A percentile compares a stretch with the other conserved stretches of the same genome.
phyloP scores from a whole-genome alignment of 805 yeast genomes.

The Nakazawaea wyomingensis region DNA sequence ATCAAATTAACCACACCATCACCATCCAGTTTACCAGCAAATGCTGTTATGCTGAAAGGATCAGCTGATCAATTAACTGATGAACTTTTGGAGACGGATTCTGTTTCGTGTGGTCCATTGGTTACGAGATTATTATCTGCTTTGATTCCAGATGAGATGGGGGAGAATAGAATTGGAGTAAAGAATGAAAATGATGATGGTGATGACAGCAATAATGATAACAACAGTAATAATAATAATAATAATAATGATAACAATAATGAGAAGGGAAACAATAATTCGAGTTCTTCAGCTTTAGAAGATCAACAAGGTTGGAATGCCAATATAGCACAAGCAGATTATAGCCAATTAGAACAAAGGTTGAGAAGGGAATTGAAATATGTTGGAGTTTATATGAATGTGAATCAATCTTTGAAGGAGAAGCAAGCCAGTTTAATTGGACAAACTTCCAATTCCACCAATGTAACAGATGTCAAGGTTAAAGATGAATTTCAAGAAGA shows the following conservation, averaged over 20 bases:
- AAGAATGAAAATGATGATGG: constrained; percentile 17
- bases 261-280: constrained; percentile 18
- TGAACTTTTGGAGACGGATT: constrained; percentile 62
- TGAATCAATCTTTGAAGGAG: constrained; percentile 32
- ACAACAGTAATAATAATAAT: constrained; percentile 1
- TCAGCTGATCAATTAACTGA: constrained; percentile 54
- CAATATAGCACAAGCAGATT: constrained; percentile 50
- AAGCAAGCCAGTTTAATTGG: constrained; percentile 23
- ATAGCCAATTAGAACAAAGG: constrained; percentile 79
- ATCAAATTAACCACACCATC: constrained; percentile 11
- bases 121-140: constrained; percentile 83
- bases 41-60: constrained; percentile 45
- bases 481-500: constrained; percentile 39
- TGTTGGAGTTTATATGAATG: constrained; percentile 83
- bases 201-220: constrained; percentile 17
- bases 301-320: constrained; percentile 46
- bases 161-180: constrained; percentile 11
- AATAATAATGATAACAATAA: constrained; percentile 13
- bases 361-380: constrained; percentile 81
- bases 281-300: constrained; percentile 22
- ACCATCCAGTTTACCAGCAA: background rate
- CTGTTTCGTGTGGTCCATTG: constrained; percentile 85
- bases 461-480: constrained; percentile 17
- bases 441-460: too few species aligned
- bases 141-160: constrained; percentile 44